A percentile compares a stretch with the other conserved stretches of the same genome.
phyloP scores from a whole-genome alignment of 2,329 filamentous ascomycete species.

The Arthrobotrys iridis region DNA sequence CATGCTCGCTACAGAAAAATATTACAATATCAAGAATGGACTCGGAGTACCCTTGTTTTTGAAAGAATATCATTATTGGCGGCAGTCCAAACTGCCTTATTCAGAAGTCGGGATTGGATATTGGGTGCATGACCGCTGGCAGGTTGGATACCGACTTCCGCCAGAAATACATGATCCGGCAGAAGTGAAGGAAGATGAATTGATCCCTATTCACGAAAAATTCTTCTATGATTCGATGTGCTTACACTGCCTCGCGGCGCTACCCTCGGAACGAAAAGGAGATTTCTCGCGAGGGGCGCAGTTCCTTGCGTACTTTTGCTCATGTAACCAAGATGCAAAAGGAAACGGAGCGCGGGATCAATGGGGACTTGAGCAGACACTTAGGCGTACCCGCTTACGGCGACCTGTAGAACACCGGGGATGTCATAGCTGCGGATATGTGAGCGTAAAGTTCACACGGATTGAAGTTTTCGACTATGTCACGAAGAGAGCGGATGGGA shows the following conservation, averaged over 20 bases:
- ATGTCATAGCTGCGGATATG: conserved; percentile 3
- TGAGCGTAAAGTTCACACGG: conserved; percentile 28
- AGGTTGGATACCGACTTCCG: conserved; percentile 18
- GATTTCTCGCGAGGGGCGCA: not conserved
- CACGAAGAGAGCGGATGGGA: not conserved
- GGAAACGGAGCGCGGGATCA: not conserved
- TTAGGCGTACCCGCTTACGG: no score
- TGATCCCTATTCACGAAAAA: conserved; percentile 26
- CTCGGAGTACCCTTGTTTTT: conserved; percentile 18
- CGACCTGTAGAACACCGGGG: not conserved
- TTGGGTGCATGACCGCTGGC: conserved; percentile 38
- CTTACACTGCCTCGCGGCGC: conserved; percentile 20
- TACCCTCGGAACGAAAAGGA: not conserved
- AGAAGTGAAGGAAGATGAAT: not conserved
- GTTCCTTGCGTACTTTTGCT: conserved; percentile 17
- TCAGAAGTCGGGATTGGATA: conserved; percentile 21
- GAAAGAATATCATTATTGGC: conserved; percentile 27
- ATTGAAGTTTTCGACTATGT: conserved; percentile 37
- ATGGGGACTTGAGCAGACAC: no score
- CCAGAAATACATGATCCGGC: not conserved
- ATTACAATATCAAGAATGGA: conserved; percentile 3
- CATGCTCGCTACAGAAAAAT: conserved; percentile 13
- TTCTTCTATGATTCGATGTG: conserved; percentile 32
- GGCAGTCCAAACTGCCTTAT: conserved; percentile 12
- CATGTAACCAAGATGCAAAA: not conserved